phyloP scores from a whole-genome alignment of 2,329 filamentous ascomycete genomes.

The Epichloe bromicola region DNA sequence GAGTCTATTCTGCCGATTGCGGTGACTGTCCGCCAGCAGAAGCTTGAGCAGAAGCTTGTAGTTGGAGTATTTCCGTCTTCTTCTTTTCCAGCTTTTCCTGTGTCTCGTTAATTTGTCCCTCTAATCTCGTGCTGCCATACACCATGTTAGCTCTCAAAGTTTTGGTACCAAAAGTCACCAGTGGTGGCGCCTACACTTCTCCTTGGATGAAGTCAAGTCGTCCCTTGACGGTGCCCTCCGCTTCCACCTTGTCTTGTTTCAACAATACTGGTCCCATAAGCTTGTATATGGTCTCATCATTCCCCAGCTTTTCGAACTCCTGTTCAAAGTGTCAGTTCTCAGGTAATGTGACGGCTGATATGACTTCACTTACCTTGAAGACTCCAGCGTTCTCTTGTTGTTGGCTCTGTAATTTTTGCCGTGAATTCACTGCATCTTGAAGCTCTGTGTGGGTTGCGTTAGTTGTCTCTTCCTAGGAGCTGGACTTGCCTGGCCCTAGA shows the following conservation, averaged over 20 bases:
- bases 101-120: constrained; percentile 40
- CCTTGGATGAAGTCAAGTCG: constrained; percentile 85
- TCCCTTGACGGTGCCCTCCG: constrained; percentile 79
- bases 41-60: constrained; percentile 37
- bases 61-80: constrained; percentile 45
- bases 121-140: constrained; percentile 24
- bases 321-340: constrained; percentile 20
- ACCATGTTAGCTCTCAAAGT: constrained; percentile 7
- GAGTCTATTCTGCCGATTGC: constrained; percentile 11
- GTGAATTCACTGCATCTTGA: constrained; percentile 58
- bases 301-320: constrained; percentile 70
- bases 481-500: neutral
- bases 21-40: constrained; percentile 20
- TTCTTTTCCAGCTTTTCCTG: constrained; percentile 46
- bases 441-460: constrained; percentile 46
- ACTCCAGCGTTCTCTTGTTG: constrained; percentile 86
- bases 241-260: constrained; percentile 88
- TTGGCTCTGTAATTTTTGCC: constrained; percentile 88
- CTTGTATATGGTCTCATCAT: constrained; percentile 89
- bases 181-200: constrained; percentile 59
- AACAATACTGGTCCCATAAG: constrained; percentile 82
- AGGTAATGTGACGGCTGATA: neutral
- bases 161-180: neutral
- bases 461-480: neutral
- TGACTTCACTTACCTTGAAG: constrained; percentile 45